Evolutionary conservation across 306 rosid species (phyloP).

Genomic region (Inga laurina): DNA sequence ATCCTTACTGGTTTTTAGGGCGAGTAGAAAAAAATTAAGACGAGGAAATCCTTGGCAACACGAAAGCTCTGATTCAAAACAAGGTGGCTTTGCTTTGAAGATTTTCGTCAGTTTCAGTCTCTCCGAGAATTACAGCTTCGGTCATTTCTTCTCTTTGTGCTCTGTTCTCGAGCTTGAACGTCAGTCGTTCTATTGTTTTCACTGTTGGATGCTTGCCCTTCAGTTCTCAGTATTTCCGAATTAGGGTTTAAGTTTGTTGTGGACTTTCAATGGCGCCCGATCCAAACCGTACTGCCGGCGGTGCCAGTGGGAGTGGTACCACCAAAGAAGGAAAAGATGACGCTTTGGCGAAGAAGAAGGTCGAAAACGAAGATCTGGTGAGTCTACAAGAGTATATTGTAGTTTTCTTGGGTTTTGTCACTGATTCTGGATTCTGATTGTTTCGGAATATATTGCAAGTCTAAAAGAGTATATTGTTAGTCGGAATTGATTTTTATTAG

Average conservation of each 20-base stretch:
- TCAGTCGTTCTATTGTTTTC: not conserved
- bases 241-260: constrained; percentile 41
- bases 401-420: not conserved
- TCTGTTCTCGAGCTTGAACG: not conserved
- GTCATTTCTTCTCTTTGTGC: not conserved
- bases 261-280: constrained; percentile 69
- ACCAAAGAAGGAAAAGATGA: constrained; percentile 68
- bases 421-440: not conserved
- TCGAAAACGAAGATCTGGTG: constrained; percentile 93
- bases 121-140: not conserved
- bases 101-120: not conserved
- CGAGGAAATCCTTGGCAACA: not conserved
- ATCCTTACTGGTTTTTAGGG: not conserved
- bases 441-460: too few species aligned
- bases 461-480: too few species aligned
- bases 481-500: not conserved
- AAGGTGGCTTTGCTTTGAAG: not conserved
- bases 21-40: not conserved
- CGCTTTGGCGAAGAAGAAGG: constrained; percentile 74
- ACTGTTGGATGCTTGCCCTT: not conserved
- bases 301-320: constrained; percentile 57
- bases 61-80: constrained; percentile 1
- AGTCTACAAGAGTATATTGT: constrained; percentile 17
- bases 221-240: not conserved
- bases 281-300: constrained; percentile 60